Conservation (phyloP, 2,329 filamentous ascomycete species). For the Ophiostoma montium region DNA sequence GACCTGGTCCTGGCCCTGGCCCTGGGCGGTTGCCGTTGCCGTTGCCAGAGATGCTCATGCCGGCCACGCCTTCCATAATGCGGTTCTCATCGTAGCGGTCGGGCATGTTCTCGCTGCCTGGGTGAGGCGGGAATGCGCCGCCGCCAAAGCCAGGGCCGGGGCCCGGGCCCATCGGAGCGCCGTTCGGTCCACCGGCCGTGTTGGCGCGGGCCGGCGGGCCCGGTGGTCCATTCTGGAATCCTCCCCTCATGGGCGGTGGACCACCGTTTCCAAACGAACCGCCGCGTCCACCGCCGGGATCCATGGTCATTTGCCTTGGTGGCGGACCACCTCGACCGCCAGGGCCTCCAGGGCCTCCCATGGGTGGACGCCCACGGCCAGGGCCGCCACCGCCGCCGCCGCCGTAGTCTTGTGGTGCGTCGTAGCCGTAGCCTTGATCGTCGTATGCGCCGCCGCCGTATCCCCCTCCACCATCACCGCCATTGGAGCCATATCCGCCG, state of each 20-base stretch:
- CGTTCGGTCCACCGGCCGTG: conserved; percentile 18
- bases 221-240: conserved; percentile 12
- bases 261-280: conserved; percentile 24
- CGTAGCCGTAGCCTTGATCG: conserved; percentile 31
- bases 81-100: conserved; percentile 27
- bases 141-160: conserved; percentile 22
- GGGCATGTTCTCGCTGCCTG: conserved; percentile 25
- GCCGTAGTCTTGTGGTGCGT: conserved; percentile 31
- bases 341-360: conserved; percentile 14
- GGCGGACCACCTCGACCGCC: conserved; percentile 32
- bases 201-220: conserved; percentile 25
- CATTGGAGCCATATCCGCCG: conserved; percentile 24
- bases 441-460: conserved; percentile 14
- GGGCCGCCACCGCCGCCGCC: conserved; percentile 21
- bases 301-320: conserved; percentile 24
- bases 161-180: conserved; percentile 7
- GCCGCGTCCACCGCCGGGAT: conserved; percentile 20
- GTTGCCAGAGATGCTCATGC: conserved; percentile 23
- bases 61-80: conserved; percentile 28
- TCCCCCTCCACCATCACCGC: conserved; percentile 19
- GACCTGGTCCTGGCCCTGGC: conserved; percentile 10
- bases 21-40: conserved; percentile 13
- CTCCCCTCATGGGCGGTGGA: conserved; percentile 22
- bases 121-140: conserved; percentile 29
- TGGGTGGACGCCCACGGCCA: conserved; percentile 25